These are phyloP conservation scores for Arthroderma sp. DNA, from an alignment of 2,329 filamentous ascomycete species.

Conservation along the genomic window DNA sequence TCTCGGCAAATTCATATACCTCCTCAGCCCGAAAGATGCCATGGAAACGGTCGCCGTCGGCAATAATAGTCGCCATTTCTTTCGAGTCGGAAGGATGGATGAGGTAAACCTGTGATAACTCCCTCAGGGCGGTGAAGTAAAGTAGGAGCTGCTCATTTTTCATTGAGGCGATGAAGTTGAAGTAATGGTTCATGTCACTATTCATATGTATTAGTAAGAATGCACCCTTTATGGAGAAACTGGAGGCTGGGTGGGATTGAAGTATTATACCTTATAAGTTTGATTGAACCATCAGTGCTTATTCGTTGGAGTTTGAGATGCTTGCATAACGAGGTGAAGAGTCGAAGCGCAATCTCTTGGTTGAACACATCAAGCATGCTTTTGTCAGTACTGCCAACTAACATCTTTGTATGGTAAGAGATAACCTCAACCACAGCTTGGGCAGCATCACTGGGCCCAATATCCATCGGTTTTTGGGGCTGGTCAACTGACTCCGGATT, in stretches of 20 bases:
- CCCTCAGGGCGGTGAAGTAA: constrained; percentile 83
- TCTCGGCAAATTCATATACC: constrained; percentile 92
- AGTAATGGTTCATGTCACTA: constrained; percentile 91
- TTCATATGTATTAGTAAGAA: background rate
- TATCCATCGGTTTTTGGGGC: constrained; percentile 23
- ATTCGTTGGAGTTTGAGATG: constrained; percentile 93
- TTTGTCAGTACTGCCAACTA: constrained; percentile 91
- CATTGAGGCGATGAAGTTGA: constrained; percentile 67
- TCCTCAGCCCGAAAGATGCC: constrained; percentile 92
- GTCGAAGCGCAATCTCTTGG: constrained; percentile 83
- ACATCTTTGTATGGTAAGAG: constrained; percentile 78
- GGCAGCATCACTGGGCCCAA: constrained; percentile 65
- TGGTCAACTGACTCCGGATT: constrained; percentile 48
- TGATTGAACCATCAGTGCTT: constrained; percentile 76
- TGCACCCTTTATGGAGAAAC: background rate
- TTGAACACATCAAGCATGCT: constrained; percentile 98
- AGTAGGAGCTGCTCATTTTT: constrained; percentile 70
- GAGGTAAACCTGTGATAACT: constrained; percentile 89
- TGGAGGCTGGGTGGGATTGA: background rate
- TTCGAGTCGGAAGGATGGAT: constrained; percentile 79
- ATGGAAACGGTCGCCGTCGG: constrained; percentile 76
- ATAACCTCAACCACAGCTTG: constrained; percentile 72
- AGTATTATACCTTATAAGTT: constrained; percentile 54
- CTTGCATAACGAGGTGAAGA: constrained; percentile 89
- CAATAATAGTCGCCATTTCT: constrained; percentile 89